Evolutionary conservation across 495 filamentous ascomycete species (phyloP).

Genomic region (Aspergillus sclerotiicarbonarius): DNA sequence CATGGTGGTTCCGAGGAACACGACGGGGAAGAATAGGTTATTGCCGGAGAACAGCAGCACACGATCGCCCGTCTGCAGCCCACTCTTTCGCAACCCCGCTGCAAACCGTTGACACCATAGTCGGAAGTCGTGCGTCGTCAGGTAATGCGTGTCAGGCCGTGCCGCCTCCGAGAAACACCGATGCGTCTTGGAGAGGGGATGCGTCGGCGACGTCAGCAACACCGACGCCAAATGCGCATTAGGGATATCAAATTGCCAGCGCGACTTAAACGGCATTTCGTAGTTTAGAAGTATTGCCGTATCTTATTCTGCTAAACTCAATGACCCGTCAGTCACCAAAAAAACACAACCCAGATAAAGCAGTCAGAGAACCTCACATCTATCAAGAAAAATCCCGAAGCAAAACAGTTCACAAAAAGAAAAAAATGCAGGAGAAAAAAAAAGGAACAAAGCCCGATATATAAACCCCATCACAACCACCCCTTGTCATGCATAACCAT

Average conservation of each 20-base stretch:
- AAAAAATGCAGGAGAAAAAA: not conserved
- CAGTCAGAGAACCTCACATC: not conserved
- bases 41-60: slow-evolving; percentile 73
- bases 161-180: slow-evolving; percentile 54
- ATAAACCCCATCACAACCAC: not conserved
- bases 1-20: slow-evolving; percentile 72
- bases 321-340: not conserved
- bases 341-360: not conserved
- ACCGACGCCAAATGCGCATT: slow-evolving; percentile 48
- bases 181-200: slow-evolving; percentile 41
- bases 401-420: not conserved
- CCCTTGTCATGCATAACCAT: not conserved
- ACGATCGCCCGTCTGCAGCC: slow-evolving; percentile 66
- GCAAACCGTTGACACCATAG: slow-evolving; percentile 71
- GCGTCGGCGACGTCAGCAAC: slow-evolving; percentile 48
- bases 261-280: slow-evolving; percentile 52
- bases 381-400: not conserved
- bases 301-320: no score
- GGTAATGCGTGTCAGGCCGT: slow-evolving; percentile 53
- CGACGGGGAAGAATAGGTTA: slow-evolving; percentile 68
- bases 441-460: not conserved
- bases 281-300: not conserved
- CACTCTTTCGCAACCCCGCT: slow-evolving; percentile 61
- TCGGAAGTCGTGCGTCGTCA: slow-evolving; percentile 59
- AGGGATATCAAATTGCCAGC: slow-evolving; percentile 48